Percentiles rank a stretch among this genome's conserved stretches.
Evolutionary conservation across 495 filamentous ascomycete species (phyloP).

Genomic region (Aspergillus carlsbadensis): DNA sequence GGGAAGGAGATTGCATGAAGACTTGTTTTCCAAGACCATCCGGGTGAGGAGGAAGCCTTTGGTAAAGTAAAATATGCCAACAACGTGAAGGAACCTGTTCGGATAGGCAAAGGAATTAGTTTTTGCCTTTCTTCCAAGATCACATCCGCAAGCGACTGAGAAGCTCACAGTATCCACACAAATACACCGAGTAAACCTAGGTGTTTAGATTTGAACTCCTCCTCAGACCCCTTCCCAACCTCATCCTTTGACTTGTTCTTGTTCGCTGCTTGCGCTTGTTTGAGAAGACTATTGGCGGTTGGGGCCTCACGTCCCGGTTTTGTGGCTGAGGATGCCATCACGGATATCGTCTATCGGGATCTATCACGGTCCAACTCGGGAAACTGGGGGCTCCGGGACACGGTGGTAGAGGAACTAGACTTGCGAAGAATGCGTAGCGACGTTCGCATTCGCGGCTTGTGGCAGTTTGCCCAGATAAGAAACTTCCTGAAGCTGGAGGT

Average conservation of each 20-base stretch:
- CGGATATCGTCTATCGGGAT: not conserved
- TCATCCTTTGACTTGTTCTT: constrained; percentile 22
- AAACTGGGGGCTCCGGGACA: not conserved
- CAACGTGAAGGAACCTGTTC: constrained; percentile 66
- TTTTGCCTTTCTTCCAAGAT: not conserved
- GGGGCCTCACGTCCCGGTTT: constrained; percentile 3
- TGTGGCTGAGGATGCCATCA: constrained; percentile 15
- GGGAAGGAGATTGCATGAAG: constrained; percentile 73
- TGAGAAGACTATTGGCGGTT: constrained; percentile 1
- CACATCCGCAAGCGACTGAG: not conserved
- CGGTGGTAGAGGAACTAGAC: not conserved
- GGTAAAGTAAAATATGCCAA: constrained; percentile 89
- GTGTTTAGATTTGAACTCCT: constrained; percentile 44
- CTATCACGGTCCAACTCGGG: constrained; percentile 3
- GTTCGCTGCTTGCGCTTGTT: constrained; percentile 21
- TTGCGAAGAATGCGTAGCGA: not conserved
- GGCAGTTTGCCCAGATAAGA: not conserved
- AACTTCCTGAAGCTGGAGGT: not conserved
- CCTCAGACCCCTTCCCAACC: constrained; percentile 28
- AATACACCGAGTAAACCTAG: constrained; percentile 41
- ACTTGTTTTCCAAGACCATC: constrained; percentile 84
- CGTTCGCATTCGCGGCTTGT: not conserved
- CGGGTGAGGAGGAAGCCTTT: constrained; percentile 96
- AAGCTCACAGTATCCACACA: constrained; percentile 44
- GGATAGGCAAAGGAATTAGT: constrained; percentile 8